Base-by-base conservation (phyloP, 805 yeast genomes). In the Ogataea paraovalis region DNA sequence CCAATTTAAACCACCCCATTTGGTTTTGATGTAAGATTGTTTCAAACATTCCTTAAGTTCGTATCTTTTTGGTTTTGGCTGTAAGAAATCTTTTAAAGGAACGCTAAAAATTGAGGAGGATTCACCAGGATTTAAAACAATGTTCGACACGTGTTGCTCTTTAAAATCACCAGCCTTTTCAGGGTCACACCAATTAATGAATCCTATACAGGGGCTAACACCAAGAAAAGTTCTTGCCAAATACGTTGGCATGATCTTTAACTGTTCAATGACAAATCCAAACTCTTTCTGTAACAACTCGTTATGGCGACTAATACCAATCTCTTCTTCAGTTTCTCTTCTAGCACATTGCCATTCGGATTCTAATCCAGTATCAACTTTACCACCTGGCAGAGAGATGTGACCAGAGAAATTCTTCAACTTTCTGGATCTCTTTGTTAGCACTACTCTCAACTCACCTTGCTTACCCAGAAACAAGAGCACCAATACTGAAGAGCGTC, bases 321-420 rank as follows among this genome's bases (percentile, higher is more conserved):
- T 87, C 62, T 91, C 98, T 61, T 91, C 98, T 47, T 75, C 77
- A 51, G 90, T 81, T 64, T 91, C 98, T 28, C 98, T 71, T 49
- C 95, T 71, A 0, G 96, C 85, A 36, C 85, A 83, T 39, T 77
- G 75, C 74, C 85, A 83, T 48, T 86, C 87, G 13, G 76, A 65
- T 56, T 88, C 89, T 18, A 76, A 70, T 0, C 75, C 80, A 38
- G 55, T 60, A 63, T 91, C 97, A 4, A 96, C 90, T 60, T 85
- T 87, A 8, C 97, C 98, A 2, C 98, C 98, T 3, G 98, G 98
- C 8, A 91, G 71, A 1, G 97, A 88, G 5, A 87, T 86, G 63
- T 91, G 96, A 4, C 97, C 97, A 0, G 94, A 85, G 67, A 90
- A 91, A 45, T 79, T 79, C 42, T 81, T 72, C 56, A 92, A 71